Conservation (phyloP, 2,329 filamentous ascomycete species). For the Mariannaea sp. region DNA sequence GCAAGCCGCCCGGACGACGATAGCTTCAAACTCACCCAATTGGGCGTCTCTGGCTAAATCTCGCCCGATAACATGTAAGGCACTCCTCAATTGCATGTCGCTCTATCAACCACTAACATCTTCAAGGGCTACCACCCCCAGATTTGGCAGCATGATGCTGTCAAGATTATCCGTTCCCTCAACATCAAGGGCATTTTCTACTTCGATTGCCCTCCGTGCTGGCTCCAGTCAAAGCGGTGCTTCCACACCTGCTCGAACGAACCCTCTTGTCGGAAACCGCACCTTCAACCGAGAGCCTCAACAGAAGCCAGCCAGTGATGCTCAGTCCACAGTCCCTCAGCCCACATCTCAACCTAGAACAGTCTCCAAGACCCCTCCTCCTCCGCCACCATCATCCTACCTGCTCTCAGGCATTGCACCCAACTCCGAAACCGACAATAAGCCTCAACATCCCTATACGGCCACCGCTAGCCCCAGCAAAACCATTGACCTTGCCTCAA, state of each 20-base stretch:
- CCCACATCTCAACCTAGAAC: neutral
- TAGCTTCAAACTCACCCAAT: constrained; percentile 26
- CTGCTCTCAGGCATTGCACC: constrained; percentile 5
- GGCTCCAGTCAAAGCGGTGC: constrained; percentile 10
- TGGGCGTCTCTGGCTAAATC: constrained; percentile 20
- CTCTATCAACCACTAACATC: constrained; percentile 3
- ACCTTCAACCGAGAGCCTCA: constrained; percentile 20
- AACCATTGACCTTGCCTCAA: constrained; percentile 43
- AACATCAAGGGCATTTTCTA: constrained; percentile 40
- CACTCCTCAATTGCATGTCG: neutral
- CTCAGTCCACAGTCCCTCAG: neutral
- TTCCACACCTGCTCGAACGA: constrained; percentile 27
- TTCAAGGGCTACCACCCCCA: constrained; percentile 35
- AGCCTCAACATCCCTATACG: constrained; percentile 31
- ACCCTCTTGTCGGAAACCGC: constrained; percentile 42
- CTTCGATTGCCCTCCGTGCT: constrained; percentile 38
- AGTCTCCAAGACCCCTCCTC: constrained; percentile 10
- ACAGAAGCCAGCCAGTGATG: neutral
- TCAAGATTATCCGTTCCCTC: constrained; percentile 36
- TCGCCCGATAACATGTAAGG: constrained; percentile 31
- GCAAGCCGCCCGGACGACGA: constrained; percentile 26
- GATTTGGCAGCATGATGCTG: constrained; percentile 41
- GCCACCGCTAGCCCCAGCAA: constrained; percentile 29
- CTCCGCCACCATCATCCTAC: constrained; percentile 9
- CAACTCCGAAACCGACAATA: constrained; percentile 7